phyloP scores from a whole-genome alignment of 345 rosid genomes.

The Corchorus olitorius region DNA sequence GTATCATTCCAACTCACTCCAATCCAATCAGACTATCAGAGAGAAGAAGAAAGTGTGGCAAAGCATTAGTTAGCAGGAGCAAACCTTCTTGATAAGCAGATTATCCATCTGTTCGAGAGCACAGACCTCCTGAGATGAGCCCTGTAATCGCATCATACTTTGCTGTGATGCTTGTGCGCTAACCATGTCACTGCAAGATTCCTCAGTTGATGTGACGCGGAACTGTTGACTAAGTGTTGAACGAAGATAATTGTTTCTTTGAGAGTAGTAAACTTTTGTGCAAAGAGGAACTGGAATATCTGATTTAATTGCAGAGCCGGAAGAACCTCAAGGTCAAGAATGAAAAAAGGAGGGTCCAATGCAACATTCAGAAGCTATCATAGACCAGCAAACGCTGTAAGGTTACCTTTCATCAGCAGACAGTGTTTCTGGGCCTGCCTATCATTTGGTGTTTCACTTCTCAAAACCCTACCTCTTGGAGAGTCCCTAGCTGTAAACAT shows the following conservation, averaged over 20 bases:
- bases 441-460: constrained; percentile 24
- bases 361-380: constrained; percentile 15
- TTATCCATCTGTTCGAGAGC: constrained; percentile 27
- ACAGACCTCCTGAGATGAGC: constrained; percentile 28
- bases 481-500: constrained; percentile 34
- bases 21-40: background rate
- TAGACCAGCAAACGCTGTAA: constrained; percentile 8
- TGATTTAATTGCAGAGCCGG: constrained; percentile 30
- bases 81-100: constrained; percentile 34
- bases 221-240: constrained; percentile 36
- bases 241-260: constrained; percentile 45
- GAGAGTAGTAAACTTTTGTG: constrained; percentile 59
- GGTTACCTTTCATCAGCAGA: constrained; percentile 30
- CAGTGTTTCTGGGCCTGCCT: constrained; percentile 22
- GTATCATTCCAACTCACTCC: background rate
- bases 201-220: constrained; percentile 29
- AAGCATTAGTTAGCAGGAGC: constrained; percentile 1
- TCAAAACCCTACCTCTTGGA: constrained; percentile 22
- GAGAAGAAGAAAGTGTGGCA: background rate
- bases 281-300: constrained; percentile 53
- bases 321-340: constrained; percentile 9
- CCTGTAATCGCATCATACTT: constrained; percentile 21
- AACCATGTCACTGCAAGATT: constrained; percentile 17
- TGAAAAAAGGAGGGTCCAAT: constrained; percentile 7
- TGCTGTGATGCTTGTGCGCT: constrained; percentile 29